Percentiles rank a stretch among this genome's conserved stretches.
Conservation (phyloP, 768 basidiomycete genomes). For the Lyophyllum shimeji region DNA sequence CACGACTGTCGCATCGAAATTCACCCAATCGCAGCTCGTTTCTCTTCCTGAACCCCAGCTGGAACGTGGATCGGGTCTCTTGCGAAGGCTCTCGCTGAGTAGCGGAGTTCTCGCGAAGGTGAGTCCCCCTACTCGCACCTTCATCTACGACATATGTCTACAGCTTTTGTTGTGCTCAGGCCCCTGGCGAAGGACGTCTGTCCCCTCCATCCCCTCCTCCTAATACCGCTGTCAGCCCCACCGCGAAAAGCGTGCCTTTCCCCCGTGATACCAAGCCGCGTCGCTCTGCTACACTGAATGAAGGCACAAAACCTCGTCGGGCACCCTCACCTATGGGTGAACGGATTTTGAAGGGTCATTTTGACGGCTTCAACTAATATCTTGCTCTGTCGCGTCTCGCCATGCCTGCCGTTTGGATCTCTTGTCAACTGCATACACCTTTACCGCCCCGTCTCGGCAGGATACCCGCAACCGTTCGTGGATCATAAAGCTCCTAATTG, state of each 20-base stretch:
- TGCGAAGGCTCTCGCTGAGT: conserved; percentile 76
- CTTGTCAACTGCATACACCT: conserved; percentile 3
- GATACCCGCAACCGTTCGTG: conserved; percentile 40
- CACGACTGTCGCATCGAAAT: conserved; percentile 51
- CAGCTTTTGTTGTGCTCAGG: conserved; percentile 19
- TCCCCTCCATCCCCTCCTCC: conserved; percentile 50
- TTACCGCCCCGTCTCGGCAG: conserved; percentile 24
- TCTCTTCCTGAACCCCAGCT: conserved; percentile 47
- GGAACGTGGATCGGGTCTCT: conserved; percentile 69
- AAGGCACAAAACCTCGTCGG: conserved; percentile 49
- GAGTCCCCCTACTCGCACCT: conserved; percentile 22
- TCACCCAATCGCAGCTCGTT: conserved; percentile 41
- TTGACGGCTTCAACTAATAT: conserved; percentile 80
- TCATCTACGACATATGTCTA: conserved; percentile 10
- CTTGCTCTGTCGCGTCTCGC: conserved; percentile 10
- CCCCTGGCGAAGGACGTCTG: conserved; percentile 27
- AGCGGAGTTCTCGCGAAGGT: conserved; percentile 56
- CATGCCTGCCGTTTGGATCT: conserved; percentile 11
- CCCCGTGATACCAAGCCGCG: conserved; percentile 36
- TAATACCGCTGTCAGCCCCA: conserved; percentile 47
- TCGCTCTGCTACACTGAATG: conserved; percentile 62
- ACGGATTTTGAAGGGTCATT: conserved; percentile 87
- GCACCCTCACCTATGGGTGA: conserved; percentile 91
- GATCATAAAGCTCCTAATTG: conserved; percentile 18
- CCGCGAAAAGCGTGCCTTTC: conserved; percentile 26